Conservation (phyloP, 2,329 filamentous ascomycete genomes). For the Pseudogymnoascus sp. region DNA sequence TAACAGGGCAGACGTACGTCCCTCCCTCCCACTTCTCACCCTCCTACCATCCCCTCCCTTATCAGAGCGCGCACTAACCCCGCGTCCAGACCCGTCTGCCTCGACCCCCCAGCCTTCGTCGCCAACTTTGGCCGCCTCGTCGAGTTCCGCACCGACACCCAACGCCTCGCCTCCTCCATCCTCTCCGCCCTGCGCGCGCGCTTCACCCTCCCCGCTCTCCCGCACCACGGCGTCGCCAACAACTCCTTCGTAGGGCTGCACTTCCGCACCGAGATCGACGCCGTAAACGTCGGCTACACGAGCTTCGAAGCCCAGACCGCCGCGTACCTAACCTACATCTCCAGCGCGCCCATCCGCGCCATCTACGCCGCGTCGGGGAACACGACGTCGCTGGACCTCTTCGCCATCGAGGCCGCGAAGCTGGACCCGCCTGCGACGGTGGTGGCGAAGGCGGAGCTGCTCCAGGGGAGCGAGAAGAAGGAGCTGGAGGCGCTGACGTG, state of each 20-base stretch:
- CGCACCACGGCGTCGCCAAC: not conserved
- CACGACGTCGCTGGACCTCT: constrained; percentile 28
- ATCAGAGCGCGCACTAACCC: not conserved
- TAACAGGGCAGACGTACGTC: not conserved
- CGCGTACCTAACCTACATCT: constrained; percentile 30
- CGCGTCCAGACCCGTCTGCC: not conserved
- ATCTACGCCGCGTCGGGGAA: constrained; percentile 39
- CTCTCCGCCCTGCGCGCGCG: not conserved
- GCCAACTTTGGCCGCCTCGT: not conserved
- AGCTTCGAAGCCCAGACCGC: constrained; percentile 30
- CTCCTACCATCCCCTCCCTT: too few species aligned
- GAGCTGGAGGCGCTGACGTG: constrained; percentile 32
- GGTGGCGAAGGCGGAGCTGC: constrained; percentile 35
- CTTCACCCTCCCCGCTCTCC: not conserved
- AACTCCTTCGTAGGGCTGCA: not conserved
- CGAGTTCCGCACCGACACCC: not conserved
- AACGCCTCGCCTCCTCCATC: not conserved
- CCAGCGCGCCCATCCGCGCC: constrained; percentile 22
- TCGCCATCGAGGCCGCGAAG: constrained; percentile 30
- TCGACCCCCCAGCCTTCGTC: not conserved
- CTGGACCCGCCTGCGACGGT: constrained; percentile 28
- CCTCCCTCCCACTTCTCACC: too few species aligned
- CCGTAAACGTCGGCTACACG: constrained; percentile 17
- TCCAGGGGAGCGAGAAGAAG: constrained; percentile 28
- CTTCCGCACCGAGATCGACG: constrained; percentile 15